phyloP scores from a whole-genome alignment of 306 rosid species.

The Albizia julibrissin region DNA sequence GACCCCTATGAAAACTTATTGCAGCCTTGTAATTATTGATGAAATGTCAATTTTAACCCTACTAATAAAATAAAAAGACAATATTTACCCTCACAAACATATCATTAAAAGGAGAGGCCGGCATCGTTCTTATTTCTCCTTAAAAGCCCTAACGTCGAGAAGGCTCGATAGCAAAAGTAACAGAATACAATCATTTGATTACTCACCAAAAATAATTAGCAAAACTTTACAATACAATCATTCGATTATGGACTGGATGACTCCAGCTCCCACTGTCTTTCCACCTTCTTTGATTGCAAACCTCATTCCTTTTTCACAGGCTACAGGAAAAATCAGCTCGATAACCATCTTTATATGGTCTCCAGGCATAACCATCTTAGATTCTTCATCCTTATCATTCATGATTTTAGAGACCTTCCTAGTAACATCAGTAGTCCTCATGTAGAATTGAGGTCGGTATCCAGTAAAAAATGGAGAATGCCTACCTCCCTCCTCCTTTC shows the following conservation, averaged over 20 bases:
- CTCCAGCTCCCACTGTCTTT: conserved; percentile 45
- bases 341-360: conserved; percentile 41
- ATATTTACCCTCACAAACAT: too few relatives aligned
- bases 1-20: too few relatives aligned
- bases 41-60: too few relatives aligned
- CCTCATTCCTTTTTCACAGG: conserved; percentile 47
- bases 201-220: not conserved
- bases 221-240: conserved; percentile 4
- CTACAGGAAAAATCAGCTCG: conserved; percentile 37
- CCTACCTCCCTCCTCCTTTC: conserved; percentile 41
- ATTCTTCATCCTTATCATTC: conserved; percentile 41
- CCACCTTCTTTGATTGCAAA: conserved; percentile 48
- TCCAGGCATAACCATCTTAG: conserved; percentile 47
- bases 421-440: conserved; percentile 43
- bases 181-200: too few relatives aligned
- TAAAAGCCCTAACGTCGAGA: too few relatives aligned
- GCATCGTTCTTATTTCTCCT: too few relatives aligned
- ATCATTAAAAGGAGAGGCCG: too few relatives aligned
- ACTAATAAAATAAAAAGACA: too few relatives aligned
- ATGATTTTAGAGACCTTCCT: conserved; percentile 30
- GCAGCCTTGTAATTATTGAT: too few relatives aligned
- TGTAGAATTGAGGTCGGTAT: conserved; percentile 43
- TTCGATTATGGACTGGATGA: conserved; percentile 38
- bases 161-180: too few relatives aligned
- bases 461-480: conserved; percentile 40